phyloP scores from a whole-genome alignment of 345 rosid genomes.

The Acer negundo region DNA sequence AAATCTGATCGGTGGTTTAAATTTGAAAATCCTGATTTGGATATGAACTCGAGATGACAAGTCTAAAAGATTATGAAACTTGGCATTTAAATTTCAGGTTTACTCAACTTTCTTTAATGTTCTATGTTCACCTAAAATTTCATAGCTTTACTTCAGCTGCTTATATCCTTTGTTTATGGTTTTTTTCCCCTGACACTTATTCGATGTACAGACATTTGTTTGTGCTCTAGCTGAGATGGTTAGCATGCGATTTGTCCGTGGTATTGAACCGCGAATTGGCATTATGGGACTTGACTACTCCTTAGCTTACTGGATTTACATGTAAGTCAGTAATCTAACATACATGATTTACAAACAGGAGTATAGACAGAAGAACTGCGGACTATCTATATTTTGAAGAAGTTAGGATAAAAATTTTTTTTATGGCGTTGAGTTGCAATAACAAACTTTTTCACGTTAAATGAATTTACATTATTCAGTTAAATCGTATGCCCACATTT shows the following conservation, averaged over 20 bases:
- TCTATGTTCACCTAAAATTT: neutral
- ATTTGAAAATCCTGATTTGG: neutral
- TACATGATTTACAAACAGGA: neutral
- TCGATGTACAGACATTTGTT: constrained; percentile 54
- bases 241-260: constrained; percentile 77
- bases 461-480: neutral
- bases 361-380: neutral
- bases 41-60: neutral
- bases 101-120: neutral
- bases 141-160: neutral
- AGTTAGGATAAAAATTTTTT: neutral
- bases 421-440: neutral
- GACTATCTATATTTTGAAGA: neutral
- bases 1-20: neutral
- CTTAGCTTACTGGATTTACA: constrained; percentile 80
- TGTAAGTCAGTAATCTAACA: constrained; percentile 42
- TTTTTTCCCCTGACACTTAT: constrained; percentile 1
- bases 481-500: neutral
- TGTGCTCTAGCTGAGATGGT: constrained; percentile 87
- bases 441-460: neutral
- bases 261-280: constrained; percentile 57
- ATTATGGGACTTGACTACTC: constrained; percentile 81
- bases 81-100: neutral
- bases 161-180: neutral
- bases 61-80: neutral